Conservation (phyloP, 202 grass and related monocot species). For the Setaria italica region DNA sequence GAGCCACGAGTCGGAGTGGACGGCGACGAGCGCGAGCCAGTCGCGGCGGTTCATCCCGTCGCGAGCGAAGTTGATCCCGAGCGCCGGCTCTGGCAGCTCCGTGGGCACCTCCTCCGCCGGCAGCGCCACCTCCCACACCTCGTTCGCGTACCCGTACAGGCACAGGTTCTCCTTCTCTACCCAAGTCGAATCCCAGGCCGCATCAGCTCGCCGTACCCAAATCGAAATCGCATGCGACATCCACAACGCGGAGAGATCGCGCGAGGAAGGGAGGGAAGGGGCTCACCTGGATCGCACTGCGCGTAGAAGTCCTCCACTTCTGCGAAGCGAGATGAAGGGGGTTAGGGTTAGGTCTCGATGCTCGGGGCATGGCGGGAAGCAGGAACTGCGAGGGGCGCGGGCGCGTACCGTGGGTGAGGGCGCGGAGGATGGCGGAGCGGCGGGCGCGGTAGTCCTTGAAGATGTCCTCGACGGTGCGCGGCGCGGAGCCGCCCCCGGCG, state of each 20-base stretch:
- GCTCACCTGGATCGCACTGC: conserved; percentile 88
- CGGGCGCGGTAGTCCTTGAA: conserved; percentile 90
- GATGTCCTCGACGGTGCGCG: conserved; percentile 86
- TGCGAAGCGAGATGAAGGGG: conserved; percentile 31
- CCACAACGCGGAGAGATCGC: conserved; percentile 21
- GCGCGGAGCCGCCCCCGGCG: conserved; percentile 53
- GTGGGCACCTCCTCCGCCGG: conserved; percentile 97
- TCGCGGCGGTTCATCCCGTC: conserved; percentile 92
- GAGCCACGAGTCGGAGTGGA: conserved; percentile 95
- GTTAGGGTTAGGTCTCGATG: conserved; percentile 20
- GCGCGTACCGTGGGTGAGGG: conserved; percentile 73
- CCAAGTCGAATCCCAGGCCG: neutral
- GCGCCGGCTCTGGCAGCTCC: conserved; percentile 92
- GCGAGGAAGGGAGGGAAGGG: neutral
- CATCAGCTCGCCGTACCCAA: conserved; percentile 18
- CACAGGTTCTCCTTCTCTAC: conserved; percentile 95
- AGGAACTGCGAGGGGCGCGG: neutral
- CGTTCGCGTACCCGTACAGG: conserved; percentile 86
- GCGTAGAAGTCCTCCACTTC: conserved; percentile 94
- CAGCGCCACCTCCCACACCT: conserved; percentile 87
- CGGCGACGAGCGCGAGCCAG: conserved; percentile 98
- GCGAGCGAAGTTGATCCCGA: conserved; percentile 97
- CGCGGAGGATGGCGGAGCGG: conserved; percentile 88
- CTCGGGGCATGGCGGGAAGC: neutral
- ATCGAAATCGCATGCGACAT: conserved; percentile 27